Percentiles rank a stretch among this genome's conserved stretches.
Conservation (phyloP, 495 filamentous ascomycete genomes). For the Acidomyces sp. region DNA sequence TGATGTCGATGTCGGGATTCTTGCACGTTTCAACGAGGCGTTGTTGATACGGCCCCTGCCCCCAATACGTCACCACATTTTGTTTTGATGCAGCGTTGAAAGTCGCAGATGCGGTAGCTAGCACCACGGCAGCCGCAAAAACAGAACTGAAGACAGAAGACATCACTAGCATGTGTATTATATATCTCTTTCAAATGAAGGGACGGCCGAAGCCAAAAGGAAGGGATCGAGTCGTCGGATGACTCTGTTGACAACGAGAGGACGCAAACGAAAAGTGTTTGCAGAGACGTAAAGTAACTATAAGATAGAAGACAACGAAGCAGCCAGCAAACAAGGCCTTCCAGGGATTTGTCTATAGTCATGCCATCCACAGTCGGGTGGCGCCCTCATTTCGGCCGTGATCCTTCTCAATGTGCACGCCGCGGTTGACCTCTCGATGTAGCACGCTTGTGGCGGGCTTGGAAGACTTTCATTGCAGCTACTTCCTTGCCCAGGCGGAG, state of each 20-base stretch:
- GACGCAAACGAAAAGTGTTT: constrained; percentile 2
- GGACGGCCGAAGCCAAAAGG: background rate
- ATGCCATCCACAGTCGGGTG: no score
- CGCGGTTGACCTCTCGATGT: no score
- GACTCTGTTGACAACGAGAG: background rate
- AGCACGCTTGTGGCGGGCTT: no score
- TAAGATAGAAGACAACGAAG: no score
- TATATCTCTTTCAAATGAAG: background rate
- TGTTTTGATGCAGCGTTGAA: constrained; percentile 23
- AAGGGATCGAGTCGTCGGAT: background rate
- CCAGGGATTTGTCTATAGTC: no score
- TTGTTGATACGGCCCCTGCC: constrained; percentile 34
- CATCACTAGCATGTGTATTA: background rate
- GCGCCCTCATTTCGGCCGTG: no score
- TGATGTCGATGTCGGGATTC: constrained; percentile 48
- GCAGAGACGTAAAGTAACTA: no score
- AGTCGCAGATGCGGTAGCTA: background rate
- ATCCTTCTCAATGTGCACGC: no score
- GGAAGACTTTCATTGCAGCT: no score
- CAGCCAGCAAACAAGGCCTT: no score
- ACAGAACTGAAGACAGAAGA: background rate
- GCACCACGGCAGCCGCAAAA: background rate
- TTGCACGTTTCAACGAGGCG: constrained; percentile 45
- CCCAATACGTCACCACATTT: constrained; percentile 45
- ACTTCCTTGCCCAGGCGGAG: no score